Evolutionary conservation across 306 rosid genomes (phyloP).

Genomic region (Dryas octopetala): DNA sequence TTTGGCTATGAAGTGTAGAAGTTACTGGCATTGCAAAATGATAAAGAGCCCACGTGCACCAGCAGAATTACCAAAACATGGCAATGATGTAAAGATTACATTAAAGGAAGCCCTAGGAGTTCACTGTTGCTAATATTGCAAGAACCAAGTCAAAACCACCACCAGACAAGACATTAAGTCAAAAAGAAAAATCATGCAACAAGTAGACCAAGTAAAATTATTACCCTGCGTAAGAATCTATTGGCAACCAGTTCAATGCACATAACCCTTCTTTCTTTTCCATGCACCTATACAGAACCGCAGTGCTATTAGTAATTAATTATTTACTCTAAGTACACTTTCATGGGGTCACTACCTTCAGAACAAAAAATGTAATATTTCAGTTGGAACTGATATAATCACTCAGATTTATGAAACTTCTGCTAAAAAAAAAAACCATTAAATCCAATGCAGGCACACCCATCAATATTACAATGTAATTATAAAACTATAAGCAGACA

Average conservation of each 20-base stretch:
- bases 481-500: background rate
- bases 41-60: background rate
- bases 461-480: background rate
- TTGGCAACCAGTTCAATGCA: slow-evolving; percentile 90
- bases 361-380: background rate
- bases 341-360: background rate
- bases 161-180: background rate
- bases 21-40: background rate
- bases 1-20: background rate
- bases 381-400: background rate
- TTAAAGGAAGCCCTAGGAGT: background rate
- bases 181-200: background rate
- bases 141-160: background rate
- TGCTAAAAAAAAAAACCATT: background rate
- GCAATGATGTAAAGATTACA: background rate
- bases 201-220: slow-evolving; percentile 8
- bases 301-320: slow-evolving; percentile 10
- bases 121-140: background rate
- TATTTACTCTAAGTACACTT: background rate
- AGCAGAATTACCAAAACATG: background rate
- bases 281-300: slow-evolving; percentile 49
- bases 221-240: slow-evolving; percentile 93
- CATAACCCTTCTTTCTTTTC: slow-evolving; percentile 65
- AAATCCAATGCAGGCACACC: background rate
- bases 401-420: background rate